A percentile compares a stretch with the other conserved stretches of the same genome.
phyloP scores from a whole-genome alignment of 495 filamentous ascomycete species.

The Aspergillus avenaceus region DNA sequence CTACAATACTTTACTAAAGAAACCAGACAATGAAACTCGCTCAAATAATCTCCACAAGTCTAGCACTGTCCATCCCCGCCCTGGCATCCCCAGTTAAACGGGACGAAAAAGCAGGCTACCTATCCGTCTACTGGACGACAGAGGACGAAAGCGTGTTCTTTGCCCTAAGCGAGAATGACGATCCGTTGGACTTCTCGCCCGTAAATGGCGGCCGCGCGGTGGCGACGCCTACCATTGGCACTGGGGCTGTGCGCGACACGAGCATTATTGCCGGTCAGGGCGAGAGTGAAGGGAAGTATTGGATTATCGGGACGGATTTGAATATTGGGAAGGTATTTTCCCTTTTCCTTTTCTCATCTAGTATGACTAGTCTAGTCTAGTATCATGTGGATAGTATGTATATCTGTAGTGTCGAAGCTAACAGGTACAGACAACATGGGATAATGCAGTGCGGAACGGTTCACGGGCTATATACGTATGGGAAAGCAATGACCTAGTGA shows the following conservation, averaged over 20 bases:
- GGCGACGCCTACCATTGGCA: constrained; percentile 11
- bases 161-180: constrained; percentile 11
- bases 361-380: no score
- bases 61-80: no score
- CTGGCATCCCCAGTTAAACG: no score
- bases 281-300: constrained; percentile 12
- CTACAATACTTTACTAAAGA: no score
- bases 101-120: constrained; percentile 13
- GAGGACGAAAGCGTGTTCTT: constrained; percentile 17
- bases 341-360: no score
- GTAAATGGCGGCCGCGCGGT: constrained; percentile 8
- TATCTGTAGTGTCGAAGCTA: neutral
- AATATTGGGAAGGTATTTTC: constrained; percentile 10
- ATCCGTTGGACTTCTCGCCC: constrained; percentile 1
- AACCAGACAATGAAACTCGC: no score
- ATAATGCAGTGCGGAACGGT: constrained; percentile 7
- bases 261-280: constrained; percentile 7
- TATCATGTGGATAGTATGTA: no score
- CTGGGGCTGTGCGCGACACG: constrained; percentile 11
- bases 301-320: constrained; percentile 16
- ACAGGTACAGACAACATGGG: constrained; percentile 13
- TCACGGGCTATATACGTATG: constrained; percentile 13
- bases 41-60: no score
- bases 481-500: constrained; percentile 15
- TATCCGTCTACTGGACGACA: constrained; percentile 15